These are phyloP conservation scores for Candida coleopterorum DNA, from an alignment of 805 yeast species.

Conservation along the genomic window DNA sequence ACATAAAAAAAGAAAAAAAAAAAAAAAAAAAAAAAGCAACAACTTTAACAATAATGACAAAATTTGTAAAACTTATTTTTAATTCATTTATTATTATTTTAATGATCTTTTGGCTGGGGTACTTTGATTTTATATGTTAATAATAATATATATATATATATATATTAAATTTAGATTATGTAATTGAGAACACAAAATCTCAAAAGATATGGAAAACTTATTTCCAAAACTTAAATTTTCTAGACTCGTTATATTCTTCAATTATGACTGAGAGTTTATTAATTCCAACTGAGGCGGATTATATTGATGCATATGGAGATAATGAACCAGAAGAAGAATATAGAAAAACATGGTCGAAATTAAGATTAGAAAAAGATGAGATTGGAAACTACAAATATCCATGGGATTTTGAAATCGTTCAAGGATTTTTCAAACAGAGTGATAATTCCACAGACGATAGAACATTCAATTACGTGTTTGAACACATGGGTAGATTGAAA, in stretches of 20 bases:
- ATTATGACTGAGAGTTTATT: slow-evolving; percentile 16
- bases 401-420: slow-evolving; percentile 46
- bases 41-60: neutral
- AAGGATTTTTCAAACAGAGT: slow-evolving; percentile 48
- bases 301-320: slow-evolving; percentile 28
- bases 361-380: slow-evolving; percentile 15
- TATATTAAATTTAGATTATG: neutral
- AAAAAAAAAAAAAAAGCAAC: neutral
- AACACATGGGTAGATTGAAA: slow-evolving; percentile 41
- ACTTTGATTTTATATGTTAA: neutral
- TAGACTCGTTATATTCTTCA: too few species aligned
- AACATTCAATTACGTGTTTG: slow-evolving; percentile 37
- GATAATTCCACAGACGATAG: slow-evolving; percentile 43
- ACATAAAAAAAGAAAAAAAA: slow-evolving; percentile 16
- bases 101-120: neutral
- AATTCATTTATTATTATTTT: too few species aligned
- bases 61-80: neutral
- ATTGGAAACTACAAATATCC: slow-evolving; percentile 23
- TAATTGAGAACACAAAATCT: neutral
- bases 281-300: slow-evolving; percentile 27
- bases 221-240: too few species aligned
- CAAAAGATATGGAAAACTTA: neutral
- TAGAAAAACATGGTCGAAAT: slow-evolving; percentile 9
- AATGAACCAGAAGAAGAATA: slow-evolving; percentile 14
- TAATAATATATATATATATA: neutral